Conservation (phyloP, 2,329 filamentous ascomycete genomes). For the Huntiella abstrusa region DNA sequence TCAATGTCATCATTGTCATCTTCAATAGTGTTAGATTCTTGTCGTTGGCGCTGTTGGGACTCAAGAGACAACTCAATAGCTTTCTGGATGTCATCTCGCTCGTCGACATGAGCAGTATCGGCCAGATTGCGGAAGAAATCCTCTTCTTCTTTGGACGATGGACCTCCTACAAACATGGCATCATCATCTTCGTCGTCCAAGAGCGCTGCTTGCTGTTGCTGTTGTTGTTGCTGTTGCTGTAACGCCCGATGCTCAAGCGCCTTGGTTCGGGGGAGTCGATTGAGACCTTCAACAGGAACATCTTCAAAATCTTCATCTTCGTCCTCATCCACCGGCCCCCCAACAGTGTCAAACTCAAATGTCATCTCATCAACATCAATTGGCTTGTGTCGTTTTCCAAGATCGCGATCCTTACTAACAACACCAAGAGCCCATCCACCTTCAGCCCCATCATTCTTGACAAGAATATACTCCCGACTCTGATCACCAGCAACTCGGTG, state of each 20-base stretch:
- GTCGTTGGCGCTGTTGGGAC: slow-evolving; percentile 30
- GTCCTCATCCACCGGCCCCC: slow-evolving; percentile 44
- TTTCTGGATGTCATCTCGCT: slow-evolving; percentile 45
- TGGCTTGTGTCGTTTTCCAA: slow-evolving; percentile 64
- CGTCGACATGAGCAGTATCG: background rate
- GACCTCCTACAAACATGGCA: slow-evolving; percentile 34
- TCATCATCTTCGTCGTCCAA: slow-evolving; percentile 22
- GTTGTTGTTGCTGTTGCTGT: slow-evolving; percentile 17
- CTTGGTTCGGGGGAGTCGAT: slow-evolving; percentile 49
- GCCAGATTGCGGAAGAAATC: slow-evolving; percentile 18
- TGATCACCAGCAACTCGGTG: slow-evolving; percentile 65
- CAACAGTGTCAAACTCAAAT: slow-evolving; percentile 35
- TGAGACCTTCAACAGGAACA: slow-evolving; percentile 76
- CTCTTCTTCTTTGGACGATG: slow-evolving; percentile 13
- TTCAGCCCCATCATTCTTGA: slow-evolving; percentile 87
- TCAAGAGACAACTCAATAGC: slow-evolving; percentile 76
- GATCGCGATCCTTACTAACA: slow-evolving; percentile 66
- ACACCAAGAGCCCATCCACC: slow-evolving; percentile 93
- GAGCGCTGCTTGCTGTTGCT: slow-evolving; percentile 12
- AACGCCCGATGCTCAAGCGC: slow-evolving; percentile 7
- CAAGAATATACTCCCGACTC: slow-evolving; percentile 82
- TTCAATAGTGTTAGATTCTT: slow-evolving; percentile 14
- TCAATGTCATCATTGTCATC: slow-evolving; percentile 25
- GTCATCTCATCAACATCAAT: slow-evolving; percentile 69
- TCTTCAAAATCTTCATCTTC: slow-evolving; percentile 78